These are phyloP conservation scores for Podaxis rugospora DNA, from an alignment of 768 basidiomycete genomes.

Conservation along the genomic window DNA sequence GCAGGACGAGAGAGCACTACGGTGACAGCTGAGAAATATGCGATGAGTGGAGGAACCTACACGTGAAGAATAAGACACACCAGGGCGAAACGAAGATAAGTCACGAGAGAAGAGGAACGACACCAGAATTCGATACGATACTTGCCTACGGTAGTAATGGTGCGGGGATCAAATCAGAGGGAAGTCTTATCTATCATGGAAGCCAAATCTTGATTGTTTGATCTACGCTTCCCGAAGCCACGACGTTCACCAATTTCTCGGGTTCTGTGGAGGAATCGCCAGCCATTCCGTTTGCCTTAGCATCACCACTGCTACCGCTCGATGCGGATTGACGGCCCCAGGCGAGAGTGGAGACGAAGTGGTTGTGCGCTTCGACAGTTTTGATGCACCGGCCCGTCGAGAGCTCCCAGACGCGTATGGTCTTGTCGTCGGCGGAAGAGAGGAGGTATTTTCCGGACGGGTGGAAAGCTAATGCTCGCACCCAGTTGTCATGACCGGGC, in stretches of 20 bases:
- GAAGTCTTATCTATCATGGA: slow-evolving; percentile 31
- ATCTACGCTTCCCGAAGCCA: slow-evolving; percentile 67
- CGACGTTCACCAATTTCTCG: slow-evolving; percentile 64
- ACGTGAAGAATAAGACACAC: not conserved
- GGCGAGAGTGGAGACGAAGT: slow-evolving; percentile 76
- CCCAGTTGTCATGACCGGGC: slow-evolving; percentile 88
- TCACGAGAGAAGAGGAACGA: not conserved
- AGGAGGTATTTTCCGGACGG: slow-evolving; percentile 85
- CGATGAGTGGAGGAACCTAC: not conserved
- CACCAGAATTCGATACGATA: not conserved
- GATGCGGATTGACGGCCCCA: slow-evolving; percentile 63
- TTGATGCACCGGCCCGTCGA: slow-evolving; percentile 81
- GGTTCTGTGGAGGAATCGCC: slow-evolving; percentile 30
- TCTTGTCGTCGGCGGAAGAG: slow-evolving; percentile 92
- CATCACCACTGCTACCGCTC: slow-evolving; percentile 30
- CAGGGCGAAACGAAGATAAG: not conserved
- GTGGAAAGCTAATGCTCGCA: slow-evolving; percentile 84
- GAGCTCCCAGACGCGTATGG: slow-evolving; percentile 87
- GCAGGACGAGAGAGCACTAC: slow-evolving; percentile 5
- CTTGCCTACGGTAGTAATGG: not conserved
- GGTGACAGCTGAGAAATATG: not conserved
- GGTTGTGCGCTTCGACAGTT: slow-evolving; percentile 82
- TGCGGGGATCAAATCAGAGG: not conserved
- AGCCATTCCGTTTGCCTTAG: slow-evolving; percentile 31
- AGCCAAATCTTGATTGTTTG: slow-evolving; percentile 66